These are phyloP conservation scores for Linum tenue DNA, from an alignment of 345 rosid genomes.

Conservation along the genomic window DNA sequence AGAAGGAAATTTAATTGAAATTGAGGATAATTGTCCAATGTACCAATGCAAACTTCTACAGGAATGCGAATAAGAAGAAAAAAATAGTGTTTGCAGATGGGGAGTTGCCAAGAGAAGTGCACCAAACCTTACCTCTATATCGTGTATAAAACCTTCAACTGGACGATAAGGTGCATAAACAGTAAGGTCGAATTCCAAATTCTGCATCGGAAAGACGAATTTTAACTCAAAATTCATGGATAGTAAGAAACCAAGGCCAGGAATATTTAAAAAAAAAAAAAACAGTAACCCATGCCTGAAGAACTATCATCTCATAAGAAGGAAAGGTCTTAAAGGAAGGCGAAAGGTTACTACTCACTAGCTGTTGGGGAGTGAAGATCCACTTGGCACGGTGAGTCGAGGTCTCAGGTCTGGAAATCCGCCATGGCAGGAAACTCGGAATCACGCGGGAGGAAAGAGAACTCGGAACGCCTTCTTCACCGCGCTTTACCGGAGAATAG, in stretches of 20 bases:
- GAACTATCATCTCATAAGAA: conserved; percentile 77
- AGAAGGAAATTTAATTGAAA: no score
- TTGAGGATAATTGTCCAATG: no score
- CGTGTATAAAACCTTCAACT: conserved; percentile 74
- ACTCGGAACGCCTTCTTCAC: no score
- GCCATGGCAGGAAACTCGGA: conserved; percentile 36
- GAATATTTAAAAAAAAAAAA: conserved; percentile 9
- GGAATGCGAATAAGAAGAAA: neutral
- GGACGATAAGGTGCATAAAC: conserved; percentile 92
- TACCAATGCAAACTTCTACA: conserved; percentile 9
- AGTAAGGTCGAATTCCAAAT: conserved; percentile 91
- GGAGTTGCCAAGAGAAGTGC: conserved; percentile 1
- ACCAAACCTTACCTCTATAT: conserved; percentile 46
- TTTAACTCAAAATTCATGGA: conserved; percentile 5
- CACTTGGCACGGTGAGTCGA: conserved; percentile 87
- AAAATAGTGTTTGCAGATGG: no score
- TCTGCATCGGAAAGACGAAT: conserved; percentile 41
- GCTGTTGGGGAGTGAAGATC: conserved; percentile 73
- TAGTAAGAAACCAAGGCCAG: neutral
- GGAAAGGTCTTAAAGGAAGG: neutral
- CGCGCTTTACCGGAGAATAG: no score
- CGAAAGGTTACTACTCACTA: conserved; percentile 24
- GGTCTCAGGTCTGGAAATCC: conserved; percentile 78
- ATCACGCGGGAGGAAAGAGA: no score
- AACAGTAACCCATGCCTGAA: conserved; percentile 53